A percentile compares a stretch with the other conserved stretches of the same genome.
Conservation (phyloP, 2,329 filamentous ascomycete genomes). For the Talaromyces sp. region DNA sequence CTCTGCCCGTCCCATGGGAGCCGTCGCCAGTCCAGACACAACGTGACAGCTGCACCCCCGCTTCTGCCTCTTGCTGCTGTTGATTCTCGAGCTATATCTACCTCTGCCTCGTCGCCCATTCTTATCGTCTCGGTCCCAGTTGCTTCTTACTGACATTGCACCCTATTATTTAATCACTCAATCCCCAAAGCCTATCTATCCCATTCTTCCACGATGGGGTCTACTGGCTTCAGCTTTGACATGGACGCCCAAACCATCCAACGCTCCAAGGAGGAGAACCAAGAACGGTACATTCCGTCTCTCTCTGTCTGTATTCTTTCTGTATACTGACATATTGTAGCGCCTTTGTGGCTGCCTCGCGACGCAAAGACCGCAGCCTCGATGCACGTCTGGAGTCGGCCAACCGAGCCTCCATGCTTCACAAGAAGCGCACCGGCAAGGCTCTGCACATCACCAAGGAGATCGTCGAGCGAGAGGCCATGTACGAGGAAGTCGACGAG, state of each 20-base stretch:
- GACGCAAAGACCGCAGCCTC: constrained; percentile 77
- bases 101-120: not conserved
- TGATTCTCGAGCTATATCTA: not conserved
- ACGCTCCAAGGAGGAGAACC: constrained; percentile 41
- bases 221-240: constrained; percentile 4
- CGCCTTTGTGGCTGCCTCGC: constrained; percentile 87
- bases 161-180: too few species aligned
- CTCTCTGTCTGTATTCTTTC: not conserved
- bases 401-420: constrained; percentile 80
- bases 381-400: constrained; percentile 88
- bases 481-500: constrained; percentile 95
- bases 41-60: not conserved
- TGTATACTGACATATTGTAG: constrained; percentile 38
- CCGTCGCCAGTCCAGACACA: not conserved
- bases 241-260: constrained; percentile 27
- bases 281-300: constrained; percentile 35
- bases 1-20: not conserved
- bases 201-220: not conserved
- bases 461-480: constrained; percentile 84
- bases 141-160: too few species aligned
- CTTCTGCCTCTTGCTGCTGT: not conserved
- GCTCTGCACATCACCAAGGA: constrained; percentile 76
- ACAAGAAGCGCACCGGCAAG: constrained; percentile 81
- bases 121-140: not conserved
- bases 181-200: not conserved